Evolutionary conservation across 2,329 filamentous ascomycete genomes (phyloP).

Genomic region (Arthroderma sp.): DNA sequence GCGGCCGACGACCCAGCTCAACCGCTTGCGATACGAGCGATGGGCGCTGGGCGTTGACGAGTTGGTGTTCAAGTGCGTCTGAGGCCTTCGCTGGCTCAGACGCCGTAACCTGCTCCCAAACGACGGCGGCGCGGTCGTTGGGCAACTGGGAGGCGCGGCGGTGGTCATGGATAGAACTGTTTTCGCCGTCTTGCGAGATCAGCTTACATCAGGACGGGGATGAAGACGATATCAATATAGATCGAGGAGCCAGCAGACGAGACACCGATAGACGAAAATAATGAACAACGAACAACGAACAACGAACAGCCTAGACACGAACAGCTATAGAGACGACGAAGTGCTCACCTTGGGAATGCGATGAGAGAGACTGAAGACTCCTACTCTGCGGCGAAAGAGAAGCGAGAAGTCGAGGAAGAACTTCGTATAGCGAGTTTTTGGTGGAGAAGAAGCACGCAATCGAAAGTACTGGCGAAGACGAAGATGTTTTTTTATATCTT

Average conservation of each 20-base stretch:
- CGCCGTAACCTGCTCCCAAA: slow-evolving; percentile 22
- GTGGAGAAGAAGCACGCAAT: too few species aligned
- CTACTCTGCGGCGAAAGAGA: neutral
- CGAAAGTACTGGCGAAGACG: too few species aligned
- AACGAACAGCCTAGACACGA: too few species aligned
- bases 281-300: too few species aligned
- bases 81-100: slow-evolving; percentile 31
- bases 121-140: slow-evolving; percentile 8
- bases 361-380: too few species aligned
- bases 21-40: slow-evolving; percentile 26
- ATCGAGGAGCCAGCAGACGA: neutral
- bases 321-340: neutral
- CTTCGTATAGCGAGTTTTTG: too few species aligned
- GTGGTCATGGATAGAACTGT: slow-evolving; percentile 7
- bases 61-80: slow-evolving; percentile 23
- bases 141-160: slow-evolving; percentile 3
- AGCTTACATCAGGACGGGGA: neutral
- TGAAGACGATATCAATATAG: too few species aligned
- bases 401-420: neutral
- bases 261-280: neutral
- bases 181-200: neutral
- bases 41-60: slow-evolving; percentile 18
- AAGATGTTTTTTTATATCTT: too few species aligned
- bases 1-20: slow-evolving; percentile 29
- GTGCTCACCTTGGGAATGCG: too few species aligned